A percentile compares a stretch with the other conserved stretches of the same genome.
These are phyloP conservation scores for Candida pseudoglaebosa DNA, from an alignment of 805 yeast species.

Conservation along the genomic window DNA sequence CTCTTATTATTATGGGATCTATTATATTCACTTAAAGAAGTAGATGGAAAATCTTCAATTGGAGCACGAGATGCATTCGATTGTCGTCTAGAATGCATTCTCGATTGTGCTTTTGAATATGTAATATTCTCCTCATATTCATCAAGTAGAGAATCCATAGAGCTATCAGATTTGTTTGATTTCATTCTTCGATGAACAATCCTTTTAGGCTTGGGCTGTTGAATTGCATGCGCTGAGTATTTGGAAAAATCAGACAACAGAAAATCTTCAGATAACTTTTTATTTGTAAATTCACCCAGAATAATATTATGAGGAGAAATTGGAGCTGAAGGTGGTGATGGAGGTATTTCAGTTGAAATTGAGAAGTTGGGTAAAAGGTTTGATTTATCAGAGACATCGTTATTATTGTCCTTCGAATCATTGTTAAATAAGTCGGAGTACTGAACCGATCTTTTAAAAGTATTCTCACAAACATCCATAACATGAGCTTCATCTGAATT, in stretches of 20 bases:
- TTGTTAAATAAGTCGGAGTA: conserved; percentile 34
- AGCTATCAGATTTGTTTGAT: conserved; percentile 18
- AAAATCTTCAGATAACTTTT: conserved; percentile 19
- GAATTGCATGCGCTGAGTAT: conserved; percentile 2
- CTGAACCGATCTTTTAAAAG: conserved; percentile 38
- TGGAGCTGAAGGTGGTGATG: conserved; percentile 43
- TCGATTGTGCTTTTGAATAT: conserved; percentile 20
- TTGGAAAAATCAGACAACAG: conserved; percentile 14
- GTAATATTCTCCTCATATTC: conserved; percentile 43
- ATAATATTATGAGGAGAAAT: conserved; percentile 26
- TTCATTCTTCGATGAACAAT: background rate
- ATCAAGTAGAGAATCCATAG: conserved; percentile 40
- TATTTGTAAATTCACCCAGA: conserved; percentile 4
- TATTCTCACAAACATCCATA: conserved; percentile 26
- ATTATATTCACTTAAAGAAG: conserved; percentile 35
- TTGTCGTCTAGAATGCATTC: conserved; percentile 19
- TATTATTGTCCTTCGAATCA: background rate
- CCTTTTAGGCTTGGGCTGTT: conserved; percentile 16
- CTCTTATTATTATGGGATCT: conserved; percentile 16
- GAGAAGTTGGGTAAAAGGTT: conserved; percentile 6
- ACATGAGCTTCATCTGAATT: conserved; percentile 25
- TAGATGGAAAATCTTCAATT: conserved; percentile 27
- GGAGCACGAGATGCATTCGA: conserved; percentile 6
- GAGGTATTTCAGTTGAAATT: conserved; percentile 32
- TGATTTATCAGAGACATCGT: background rate